These are phyloP conservation scores for Lentinula detonsa DNA, from an alignment of 768 basidiomycete genomes.

Conservation along the genomic window DNA sequence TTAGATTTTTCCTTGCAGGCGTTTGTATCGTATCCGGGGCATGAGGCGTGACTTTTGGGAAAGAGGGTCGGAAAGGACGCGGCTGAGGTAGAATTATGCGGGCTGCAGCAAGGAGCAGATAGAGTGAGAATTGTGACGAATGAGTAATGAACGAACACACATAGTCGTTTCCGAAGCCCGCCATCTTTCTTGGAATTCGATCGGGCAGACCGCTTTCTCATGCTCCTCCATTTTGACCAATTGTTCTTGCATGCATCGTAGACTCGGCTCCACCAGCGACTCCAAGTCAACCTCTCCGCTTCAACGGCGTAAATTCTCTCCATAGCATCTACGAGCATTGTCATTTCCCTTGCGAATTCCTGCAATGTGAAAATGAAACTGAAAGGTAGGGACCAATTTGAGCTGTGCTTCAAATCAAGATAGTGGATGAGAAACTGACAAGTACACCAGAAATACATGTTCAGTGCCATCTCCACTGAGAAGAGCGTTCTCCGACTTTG, in stretches of 20 bases:
- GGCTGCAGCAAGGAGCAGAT: not conserved
- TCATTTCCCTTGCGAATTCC: constrained; percentile 84
- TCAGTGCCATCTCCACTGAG: constrained; percentile 59
- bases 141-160: not conserved
- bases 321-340: constrained; percentile 81
- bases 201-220: not conserved
- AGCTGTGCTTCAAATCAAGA: not conserved
- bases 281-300: constrained; percentile 32
- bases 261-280: constrained; percentile 33
- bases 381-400: not conserved
- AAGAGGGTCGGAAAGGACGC: constrained; percentile 51
- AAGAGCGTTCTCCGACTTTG: constrained; percentile 26
- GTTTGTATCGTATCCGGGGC: constrained; percentile 85
- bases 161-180: constrained; percentile 9
- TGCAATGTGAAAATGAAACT: constrained; percentile 97
- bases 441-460: constrained; percentile 84
- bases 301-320: constrained; percentile 69
- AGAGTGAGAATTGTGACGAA: not conserved
- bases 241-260: constrained; percentile 10
- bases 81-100: constrained; percentile 14
- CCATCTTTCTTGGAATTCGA: not conserved
- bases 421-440: constrained; percentile 47
- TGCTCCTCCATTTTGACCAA: not conserved
- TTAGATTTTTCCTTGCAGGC: constrained; percentile 55
- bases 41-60: constrained; percentile 79